These are phyloP conservation scores for Hymenoscyphus linearis DNA, from an alignment of 2,329 filamentous ascomycete genomes.

Conservation along the genomic window DNA sequence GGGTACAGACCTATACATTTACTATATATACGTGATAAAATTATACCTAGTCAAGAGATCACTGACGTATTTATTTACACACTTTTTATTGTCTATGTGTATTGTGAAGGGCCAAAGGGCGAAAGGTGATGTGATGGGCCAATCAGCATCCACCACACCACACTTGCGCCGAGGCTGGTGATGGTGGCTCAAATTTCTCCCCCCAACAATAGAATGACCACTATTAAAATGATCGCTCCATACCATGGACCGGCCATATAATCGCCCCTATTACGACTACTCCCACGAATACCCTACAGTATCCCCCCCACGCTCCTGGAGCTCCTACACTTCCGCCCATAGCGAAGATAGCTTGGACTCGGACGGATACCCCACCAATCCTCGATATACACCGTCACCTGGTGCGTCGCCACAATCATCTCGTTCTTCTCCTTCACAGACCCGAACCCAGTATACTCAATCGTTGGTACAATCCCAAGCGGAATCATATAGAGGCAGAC, in stretches of 20 bases:
- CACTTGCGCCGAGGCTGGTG: background rate
- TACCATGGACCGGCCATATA: slow-evolving; percentile 22
- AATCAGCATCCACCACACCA: background rate
- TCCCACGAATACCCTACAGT: slow-evolving; percentile 12
- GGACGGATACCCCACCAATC: slow-evolving; percentile 2
- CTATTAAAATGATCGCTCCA: slow-evolving; percentile 13
- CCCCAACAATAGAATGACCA: background rate
- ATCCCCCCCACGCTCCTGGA: slow-evolving; percentile 2
- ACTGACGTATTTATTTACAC: no score
- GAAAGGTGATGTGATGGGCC: background rate
- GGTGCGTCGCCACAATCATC: background rate
- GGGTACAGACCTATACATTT: no score
- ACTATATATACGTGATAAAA: no score
- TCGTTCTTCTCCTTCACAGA: background rate
- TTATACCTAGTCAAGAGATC: no score
- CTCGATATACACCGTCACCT: background rate
- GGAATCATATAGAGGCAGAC: background rate
- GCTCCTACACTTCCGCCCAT: background rate
- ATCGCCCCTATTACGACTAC: slow-evolving; percentile 9
- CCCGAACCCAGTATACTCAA: background rate
- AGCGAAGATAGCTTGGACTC: slow-evolving; percentile 6
- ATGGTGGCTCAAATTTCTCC: background rate
- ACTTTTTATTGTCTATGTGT: no score
- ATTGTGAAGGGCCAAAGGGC: background rate
- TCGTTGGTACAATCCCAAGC: background rate